Evolutionary conservation across 2,329 filamentous ascomycete genomes (phyloP), one percentile per base, ranked within the genome.

Genomic region (Fusarium sp.): DNA sequence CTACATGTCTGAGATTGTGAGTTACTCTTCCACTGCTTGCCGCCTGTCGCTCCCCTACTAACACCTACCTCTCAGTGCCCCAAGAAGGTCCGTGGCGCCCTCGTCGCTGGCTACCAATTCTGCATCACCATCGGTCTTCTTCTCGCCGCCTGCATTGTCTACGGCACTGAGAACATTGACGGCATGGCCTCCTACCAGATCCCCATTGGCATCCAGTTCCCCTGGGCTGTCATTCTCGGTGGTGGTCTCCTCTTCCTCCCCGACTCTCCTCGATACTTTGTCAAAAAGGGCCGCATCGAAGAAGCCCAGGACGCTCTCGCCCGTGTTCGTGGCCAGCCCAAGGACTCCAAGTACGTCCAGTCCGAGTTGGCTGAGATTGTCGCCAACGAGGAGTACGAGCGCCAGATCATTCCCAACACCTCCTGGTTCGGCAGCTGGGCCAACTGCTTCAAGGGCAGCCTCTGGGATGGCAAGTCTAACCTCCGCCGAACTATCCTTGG

Each of bases 341-440:
- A 53, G 53, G 63, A 66, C 43, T 66, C 62, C 38, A 66, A 65
- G 58, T 66, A 56, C 4, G 63, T 65, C 41, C 63, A 65, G 63
- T 47, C 50, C 36, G 63, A 66, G 49, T 51, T 65, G 13, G 63
- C 63, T 28, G 63, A 65, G 63, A 65, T 97, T 66, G 84, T 95
- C 58, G 92, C 92, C 81, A 96, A 96, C 83, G 86, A 94, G 78
- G 91, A 91, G 78, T 93, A 94, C 75, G 93, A 96, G 82, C 82
- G 63, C 31, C 51, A 63, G 40, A 60, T 65, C 49, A 66, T 66
- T 2, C 63, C 63, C 24, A 10, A 22, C 25, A 47, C 57, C 28
- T 10, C 52, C 32, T 65, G 45, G 45, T 48, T 65, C 42, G 62
- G 63, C 15, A 56, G 49, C 56, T 65, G 62, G 63, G 63, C 58